Evolutionary conservation across 108 stramenopile species (phyloP), one percentile per base, ranked within the genome.

Genomic region (Discostella stelligeroides): DNA sequence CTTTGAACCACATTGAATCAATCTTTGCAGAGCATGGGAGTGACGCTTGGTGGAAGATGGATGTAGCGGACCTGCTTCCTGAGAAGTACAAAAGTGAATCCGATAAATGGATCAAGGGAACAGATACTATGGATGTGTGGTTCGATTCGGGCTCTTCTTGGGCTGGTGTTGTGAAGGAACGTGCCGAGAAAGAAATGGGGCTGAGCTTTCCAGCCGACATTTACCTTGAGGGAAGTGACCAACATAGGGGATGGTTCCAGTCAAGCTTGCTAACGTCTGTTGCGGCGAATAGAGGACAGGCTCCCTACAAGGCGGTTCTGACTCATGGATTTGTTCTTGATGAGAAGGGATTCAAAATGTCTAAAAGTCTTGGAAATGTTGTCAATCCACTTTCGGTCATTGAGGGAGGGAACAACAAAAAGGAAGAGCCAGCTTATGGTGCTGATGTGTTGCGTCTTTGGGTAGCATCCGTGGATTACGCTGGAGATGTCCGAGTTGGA

Each of bases 121-220:
- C 91, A 15, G 98, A 99, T 85, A 99, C 98, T 25, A 97, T 99
- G 96, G 98, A 99, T 75, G 98, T 99, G 14, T 99, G 98, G 98
- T 99, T 99, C 73, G 98, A 99, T 84, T 95, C 94, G 10, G 98
- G 98, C 53, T 93, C 95, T 1, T 97, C 96, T 49, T 99, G 98
- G 98, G 92, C 95, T 29, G 96, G 97, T 56, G 97, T 99, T 15
- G 85, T 84, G 25, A 83, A 85, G 58, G 82, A 75, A 46, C 85
- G 97, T 46, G 91, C 88, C 4, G 92, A 92, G 72, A 69, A 79
- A 17, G 70, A 72, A 46, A 61, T 79, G 53, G 77, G 77, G 13
- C 76, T 99, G 62, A 76, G 68, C 37, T 96, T 86, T 59, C 97
- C 97, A 15, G 96, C 92, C 0, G 97, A 96, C 69, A 45, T 97